Percentiles rank a stretch among this genome's conserved stretches.
phyloP scores from a whole-genome alignment of 768 basidiomycete genomes.

The Phlebiopsis flavidoalba region DNA sequence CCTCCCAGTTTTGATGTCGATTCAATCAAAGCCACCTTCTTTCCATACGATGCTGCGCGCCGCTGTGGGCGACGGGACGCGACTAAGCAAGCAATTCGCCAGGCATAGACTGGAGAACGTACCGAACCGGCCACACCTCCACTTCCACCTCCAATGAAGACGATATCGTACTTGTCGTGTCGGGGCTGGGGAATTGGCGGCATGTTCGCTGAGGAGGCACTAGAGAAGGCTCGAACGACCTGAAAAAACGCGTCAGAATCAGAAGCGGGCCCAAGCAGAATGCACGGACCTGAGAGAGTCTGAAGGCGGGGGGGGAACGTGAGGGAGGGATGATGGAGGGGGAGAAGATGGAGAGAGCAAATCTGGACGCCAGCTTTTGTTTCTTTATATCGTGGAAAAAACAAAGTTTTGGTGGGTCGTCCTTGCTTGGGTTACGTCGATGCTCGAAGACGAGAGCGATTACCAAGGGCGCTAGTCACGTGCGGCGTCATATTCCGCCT shows the following conservation, averaged over 20 bases:
- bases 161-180: constrained; percentile 70
- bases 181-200: constrained; percentile 66
- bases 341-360: neutral
- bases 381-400: neutral
- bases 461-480: neutral
- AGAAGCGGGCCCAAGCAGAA: neutral
- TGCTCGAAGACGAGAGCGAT: neutral
- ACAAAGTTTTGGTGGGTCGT: neutral
- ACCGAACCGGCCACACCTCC: constrained; percentile 89
- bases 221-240: constrained; percentile 38
- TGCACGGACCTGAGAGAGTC: constrained; percentile 12
- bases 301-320: constrained; percentile 1
- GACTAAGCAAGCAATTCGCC: neutral
- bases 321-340: neutral
- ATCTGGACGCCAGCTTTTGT: neutral
- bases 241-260: constrained; percentile 1
- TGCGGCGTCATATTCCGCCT: neutral
- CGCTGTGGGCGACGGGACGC: constrained; percentile 44
- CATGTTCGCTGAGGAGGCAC: constrained; percentile 50
- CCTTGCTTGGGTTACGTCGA: neutral
- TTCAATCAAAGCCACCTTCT: constrained; percentile 90
- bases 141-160: constrained; percentile 90
- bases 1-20: constrained; percentile 73
- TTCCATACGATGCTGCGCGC: constrained; percentile 87
- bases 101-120: constrained; percentile 23